phyloP scores from a whole-genome alignment of 441 rosid genomes.

The Raphanus hybrid region DNA sequence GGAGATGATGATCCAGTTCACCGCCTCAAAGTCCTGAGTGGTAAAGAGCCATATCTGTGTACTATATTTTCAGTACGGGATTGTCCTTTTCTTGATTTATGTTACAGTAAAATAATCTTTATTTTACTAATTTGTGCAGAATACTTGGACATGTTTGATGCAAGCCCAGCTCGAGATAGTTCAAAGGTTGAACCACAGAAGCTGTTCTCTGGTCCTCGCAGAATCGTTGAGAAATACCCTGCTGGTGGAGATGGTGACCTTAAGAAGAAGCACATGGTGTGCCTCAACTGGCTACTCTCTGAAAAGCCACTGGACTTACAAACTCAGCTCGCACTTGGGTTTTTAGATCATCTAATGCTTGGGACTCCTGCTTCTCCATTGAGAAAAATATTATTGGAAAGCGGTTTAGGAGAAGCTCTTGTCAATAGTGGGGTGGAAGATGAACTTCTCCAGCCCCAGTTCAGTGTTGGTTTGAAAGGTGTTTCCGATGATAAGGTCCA shows the following conservation, averaged over 20 bases:
- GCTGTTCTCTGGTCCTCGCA: slow-evolving; percentile 74
- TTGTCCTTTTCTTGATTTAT: slow-evolving; percentile 1
- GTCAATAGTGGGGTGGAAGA: slow-evolving; percentile 91
- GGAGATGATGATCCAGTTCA: slow-evolving; percentile 93
- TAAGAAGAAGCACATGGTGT: slow-evolving; percentile 89
- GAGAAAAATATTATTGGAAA: slow-evolving; percentile 89
- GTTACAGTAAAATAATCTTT: neutral
- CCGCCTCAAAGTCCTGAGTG: slow-evolving; percentile 81
- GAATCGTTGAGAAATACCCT: slow-evolving; percentile 84
- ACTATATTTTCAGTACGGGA: slow-evolving; percentile 10
- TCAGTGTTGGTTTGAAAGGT: slow-evolving; percentile 89
- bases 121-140: slow-evolving; percentile 52
- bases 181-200: slow-evolving; percentile 67
- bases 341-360: slow-evolving; percentile 93
- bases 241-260: slow-evolving; percentile 84
- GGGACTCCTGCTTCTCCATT: slow-evolving; percentile 98
- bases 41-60: slow-evolving; percentile 47
- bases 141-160: slow-evolving; percentile 80
- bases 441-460: slow-evolving; percentile 96
- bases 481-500: slow-evolving; percentile 78
- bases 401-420: slow-evolving; percentile 95
- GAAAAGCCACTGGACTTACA: slow-evolving; percentile 86
- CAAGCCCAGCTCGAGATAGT: slow-evolving; percentile 70
- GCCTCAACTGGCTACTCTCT: slow-evolving; percentile 92
- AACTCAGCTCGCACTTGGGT: slow-evolving; percentile 88